phyloP scores from a whole-genome alignment of 371 early-diverging fungal species.

The Globomyces sp. region DNA sequence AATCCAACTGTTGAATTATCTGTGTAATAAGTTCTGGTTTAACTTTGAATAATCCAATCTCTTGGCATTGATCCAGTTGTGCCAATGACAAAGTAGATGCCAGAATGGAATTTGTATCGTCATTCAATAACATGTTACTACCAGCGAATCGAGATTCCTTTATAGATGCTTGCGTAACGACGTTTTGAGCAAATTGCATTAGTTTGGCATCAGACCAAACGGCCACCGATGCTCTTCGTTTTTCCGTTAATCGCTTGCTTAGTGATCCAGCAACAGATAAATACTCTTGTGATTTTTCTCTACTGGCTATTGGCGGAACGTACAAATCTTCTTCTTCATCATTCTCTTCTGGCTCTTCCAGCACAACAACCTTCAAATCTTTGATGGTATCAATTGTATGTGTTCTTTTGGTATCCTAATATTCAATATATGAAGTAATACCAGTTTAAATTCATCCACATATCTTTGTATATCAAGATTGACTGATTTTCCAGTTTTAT shows the following conservation, averaged over 20 bases:
- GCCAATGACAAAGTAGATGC: neutral
- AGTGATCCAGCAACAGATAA: constrained; percentile 7
- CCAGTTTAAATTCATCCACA: constrained; percentile 14
- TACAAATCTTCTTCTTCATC: constrained; percentile 1
- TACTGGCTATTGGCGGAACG: neutral
- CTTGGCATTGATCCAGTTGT: neutral
- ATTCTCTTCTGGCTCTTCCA: constrained; percentile 11
- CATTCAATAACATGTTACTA: neutral
- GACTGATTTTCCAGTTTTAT: constrained; percentile 30
- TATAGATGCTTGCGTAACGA: constrained; percentile 20
- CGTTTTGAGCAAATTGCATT: constrained; percentile 53
- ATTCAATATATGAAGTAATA: neutral
- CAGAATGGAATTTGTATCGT: constrained; percentile 5
- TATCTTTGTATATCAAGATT: constrained; percentile 12
- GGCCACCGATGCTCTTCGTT: constrained; percentile 72
- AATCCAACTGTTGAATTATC: constrained; percentile 34
- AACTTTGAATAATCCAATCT: constrained; percentile 21
- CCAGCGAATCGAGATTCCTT: constrained; percentile 17
- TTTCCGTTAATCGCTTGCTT: constrained; percentile 18
- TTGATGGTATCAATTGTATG: constrained; percentile 11
- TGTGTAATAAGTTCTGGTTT: constrained; percentile 17
- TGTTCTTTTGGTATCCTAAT: constrained; percentile 14
- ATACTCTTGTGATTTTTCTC: neutral
- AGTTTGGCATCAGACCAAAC: constrained; percentile 79
- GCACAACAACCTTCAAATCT: neutral